Percentiles rank a stretch among this genome's conserved stretches.
These are phyloP conservation scores for Geranium brycei DNA, from an alignment of 345 rosid species.

Conservation along the genomic window DNA sequence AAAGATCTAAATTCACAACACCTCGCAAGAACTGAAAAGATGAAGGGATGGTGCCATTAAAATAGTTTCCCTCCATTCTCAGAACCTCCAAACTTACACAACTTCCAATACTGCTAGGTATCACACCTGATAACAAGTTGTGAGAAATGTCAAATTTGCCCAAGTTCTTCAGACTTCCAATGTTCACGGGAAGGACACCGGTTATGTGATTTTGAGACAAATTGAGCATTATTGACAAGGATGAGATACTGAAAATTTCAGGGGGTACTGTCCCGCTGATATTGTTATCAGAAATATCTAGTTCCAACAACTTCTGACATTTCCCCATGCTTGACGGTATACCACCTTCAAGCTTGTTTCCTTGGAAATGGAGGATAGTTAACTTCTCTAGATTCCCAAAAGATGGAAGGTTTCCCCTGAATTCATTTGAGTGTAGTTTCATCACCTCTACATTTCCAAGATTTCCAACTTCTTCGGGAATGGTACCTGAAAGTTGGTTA, in stretches of 20 bases:
- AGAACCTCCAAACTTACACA: conserved; percentile 14
- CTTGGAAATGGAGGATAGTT: not conserved
- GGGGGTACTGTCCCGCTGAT: conserved; percentile 17
- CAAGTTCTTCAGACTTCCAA: conserved; percentile 15
- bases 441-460: not conserved
- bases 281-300: conserved; percentile 14
- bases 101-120: conserved; percentile 15
- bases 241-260: conserved; percentile 9
- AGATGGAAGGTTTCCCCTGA: not conserved
- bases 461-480: not conserved
- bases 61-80: conserved; percentile 14
- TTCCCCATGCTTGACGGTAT: conserved; percentile 12
- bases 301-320: not conserved
- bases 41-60: conserved; percentile 22
- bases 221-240: conserved; percentile 11
- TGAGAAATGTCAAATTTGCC: conserved; percentile 1
- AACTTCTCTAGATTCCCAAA: conserved; percentile 6
- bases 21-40: not conserved
- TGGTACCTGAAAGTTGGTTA: not conserved
- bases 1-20: not conserved
- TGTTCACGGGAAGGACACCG: conserved; percentile 12
- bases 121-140: conserved; percentile 24
- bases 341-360: conserved; percentile 14
- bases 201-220: conserved; percentile 21
- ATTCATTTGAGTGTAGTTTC: not conserved